Evolutionary conservation across 2,329 filamentous ascomycete species (phyloP).

Genomic region (Aspergillus ochraceoroseus): DNA sequence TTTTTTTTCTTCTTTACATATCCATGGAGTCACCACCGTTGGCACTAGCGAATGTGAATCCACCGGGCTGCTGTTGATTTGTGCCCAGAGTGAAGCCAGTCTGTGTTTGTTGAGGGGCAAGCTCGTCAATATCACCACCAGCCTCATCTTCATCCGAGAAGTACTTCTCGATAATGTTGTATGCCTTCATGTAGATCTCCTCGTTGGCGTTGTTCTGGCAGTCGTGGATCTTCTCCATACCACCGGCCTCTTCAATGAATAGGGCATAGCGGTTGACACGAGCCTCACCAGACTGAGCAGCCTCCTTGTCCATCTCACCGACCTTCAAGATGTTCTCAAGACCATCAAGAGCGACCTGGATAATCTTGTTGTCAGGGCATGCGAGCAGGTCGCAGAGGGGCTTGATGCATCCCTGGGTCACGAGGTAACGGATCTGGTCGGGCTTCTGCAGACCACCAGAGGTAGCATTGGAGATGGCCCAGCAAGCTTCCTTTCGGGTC

Average conservation of each 20-base stretch:
- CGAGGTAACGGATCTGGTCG: conserved; percentile 94
- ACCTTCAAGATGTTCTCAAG: conserved; percentile 99
- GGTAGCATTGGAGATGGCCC: conserved; percentile 98
- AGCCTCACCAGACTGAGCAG: conserved; percentile 49
- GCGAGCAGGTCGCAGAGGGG: conserved; percentile 90
- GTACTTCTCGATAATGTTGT: conserved; percentile 99
- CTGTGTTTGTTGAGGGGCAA: conserved; percentile 66
- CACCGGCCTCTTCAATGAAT: conserved; percentile 96
- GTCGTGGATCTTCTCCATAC: conserved; percentile 99
- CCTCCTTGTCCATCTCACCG: conserved; percentile 95
- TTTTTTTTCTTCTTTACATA: conserved; percentile 52
- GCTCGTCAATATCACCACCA: conserved; percentile 70
- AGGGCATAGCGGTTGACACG: conserved; percentile 90
- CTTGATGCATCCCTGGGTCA: conserved; percentile 91
- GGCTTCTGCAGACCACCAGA: conserved; percentile 97
- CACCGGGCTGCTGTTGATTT: conserved; percentile 63
- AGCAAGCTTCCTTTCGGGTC: conserved; percentile 98
- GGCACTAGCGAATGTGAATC: conserved; percentile 78
- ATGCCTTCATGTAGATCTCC: conserved; percentile 99
- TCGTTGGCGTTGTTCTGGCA: conserved; percentile 99
- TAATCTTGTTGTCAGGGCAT: conserved; percentile 99
- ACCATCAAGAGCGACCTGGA: conserved; percentile 94
- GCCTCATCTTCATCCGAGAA: conserved; percentile 96
- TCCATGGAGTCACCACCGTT: conserved; percentile 68
- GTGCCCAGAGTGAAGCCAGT: conserved; percentile 66